phyloP scores from a whole-genome alignment of 768 basidiomycete species.

The Macrolepiota fuliginosa region DNA sequence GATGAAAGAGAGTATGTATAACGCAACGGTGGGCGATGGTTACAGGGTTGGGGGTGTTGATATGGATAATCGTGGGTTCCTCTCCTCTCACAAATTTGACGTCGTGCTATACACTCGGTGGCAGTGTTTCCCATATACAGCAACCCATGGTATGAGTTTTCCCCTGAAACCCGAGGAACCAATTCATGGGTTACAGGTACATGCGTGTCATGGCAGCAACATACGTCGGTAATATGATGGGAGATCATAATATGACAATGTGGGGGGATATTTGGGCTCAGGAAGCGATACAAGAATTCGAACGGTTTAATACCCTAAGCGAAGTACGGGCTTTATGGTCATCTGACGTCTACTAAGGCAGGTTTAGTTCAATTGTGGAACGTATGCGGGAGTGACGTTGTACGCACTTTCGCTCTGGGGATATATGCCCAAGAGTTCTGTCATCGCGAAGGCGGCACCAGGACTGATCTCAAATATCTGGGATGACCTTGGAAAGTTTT shows the following conservation, averaged over 20 bases:
- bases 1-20: slow-evolving; percentile 29
- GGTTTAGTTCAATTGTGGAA: slow-evolving; percentile 27
- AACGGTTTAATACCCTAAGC: slow-evolving; percentile 24
- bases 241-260: slow-evolving; percentile 26
- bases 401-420: slow-evolving; percentile 30
- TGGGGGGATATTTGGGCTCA: slow-evolving; percentile 30
- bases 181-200: slow-evolving; percentile 19
- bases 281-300: slow-evolving; percentile 25
- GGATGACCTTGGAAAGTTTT: slow-evolving; percentile 20
- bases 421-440: slow-evolving; percentile 28
- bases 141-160: slow-evolving; percentile 1
- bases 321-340: slow-evolving; percentile 19
- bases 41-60: slow-evolving; percentile 29
- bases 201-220: slow-evolving; percentile 31
- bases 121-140: slow-evolving; percentile 4
- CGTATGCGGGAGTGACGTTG: slow-evolving; percentile 27
- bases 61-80: slow-evolving; percentile 25
- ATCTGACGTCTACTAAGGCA: not conserved
- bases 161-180: not conserved
- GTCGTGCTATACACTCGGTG: not conserved
- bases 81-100: not conserved
- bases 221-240: slow-evolving; percentile 28
- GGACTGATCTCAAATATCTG: slow-evolving; percentile 26
- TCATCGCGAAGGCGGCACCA: slow-evolving; percentile 20
- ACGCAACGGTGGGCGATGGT: slow-evolving; percentile 29